Base-by-base conservation (phyloP, 2,329 filamentous ascomycete species). In the Alternaria alternata region DNA sequence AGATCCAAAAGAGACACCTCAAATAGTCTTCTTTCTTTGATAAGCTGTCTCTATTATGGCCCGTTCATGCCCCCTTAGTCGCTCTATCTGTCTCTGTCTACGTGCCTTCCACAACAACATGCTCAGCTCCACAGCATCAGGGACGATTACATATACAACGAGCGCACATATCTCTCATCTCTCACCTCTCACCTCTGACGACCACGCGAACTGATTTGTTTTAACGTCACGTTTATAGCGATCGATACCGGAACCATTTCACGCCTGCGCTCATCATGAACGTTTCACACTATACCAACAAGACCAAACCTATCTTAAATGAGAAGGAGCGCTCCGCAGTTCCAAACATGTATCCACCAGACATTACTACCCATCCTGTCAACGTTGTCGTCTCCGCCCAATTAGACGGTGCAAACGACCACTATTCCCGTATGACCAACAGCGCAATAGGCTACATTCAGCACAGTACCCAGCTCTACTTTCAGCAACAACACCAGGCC, bases 401-500 rank as follows among this genome's bases (percentile, higher is more conserved):
- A 36, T 4, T 62, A 14, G 62, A 71, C 34, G 64, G 64, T 6
- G 42, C 55, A 26, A 26, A 38, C 16, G 55, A 67, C 48, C 30
- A 57, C 12, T 53, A 39, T 47, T 38, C 51, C 11, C 52, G 28
- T 2, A 41, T 49, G 26, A 4, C 24, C 32, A 34, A 51, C 5
- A 41, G 3, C 14, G 22, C 20, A 7, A 38, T 8, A 26, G 44
- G 20, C 14, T n/a, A 44, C 24, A 5, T 5, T n/a, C 63, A 57
- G 12, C 38, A 39, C 3, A 28, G 30, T 11, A n/a, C 20, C 18
- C 51, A 42, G 7, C 9, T 3, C 2, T 36, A 30, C 34, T 18
- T 38, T 28, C 64, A 51, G 11, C 52, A 56, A 32, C 51, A 51
- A 8, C 34, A 49, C 3, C 30, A 26, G 14, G 18, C 32, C 32